Base-by-base conservation (phyloP, 2,329 filamentous ascomycete genomes). In the Drechslerella coelobrocha region DNA sequence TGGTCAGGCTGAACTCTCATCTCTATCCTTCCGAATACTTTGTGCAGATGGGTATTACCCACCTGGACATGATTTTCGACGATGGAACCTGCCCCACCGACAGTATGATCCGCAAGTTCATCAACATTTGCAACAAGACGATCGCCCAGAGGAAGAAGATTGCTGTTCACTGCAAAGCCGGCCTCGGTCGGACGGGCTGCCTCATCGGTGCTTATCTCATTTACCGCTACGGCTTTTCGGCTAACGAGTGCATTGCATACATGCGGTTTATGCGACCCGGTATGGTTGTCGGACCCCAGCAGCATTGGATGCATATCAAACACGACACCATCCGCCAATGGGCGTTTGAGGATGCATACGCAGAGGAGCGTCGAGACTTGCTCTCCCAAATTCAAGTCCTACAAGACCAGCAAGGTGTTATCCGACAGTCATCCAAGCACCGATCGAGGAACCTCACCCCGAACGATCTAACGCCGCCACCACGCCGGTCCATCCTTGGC, bases 241-340 rank as follows among this genome's bases (percentile, higher is more conserved):
- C 94, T 74, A 96, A 97, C 77, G 93, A 97, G 81, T 87, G 96
- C 76, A 97, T 97, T 78, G 90, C 92, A 2, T 99, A 92, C 80
- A 97, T 99, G 93, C 88, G 93, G 72, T 99, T 99, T 81, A 97
- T 97, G 93, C 86, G 93, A 66, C 94, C 94, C 0, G 94, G 94
- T 57, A 99, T 99, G 94, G 94, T 99, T 5, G 94, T 99, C 57
- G 94, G 94, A 0, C 94, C 94, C 39, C 94, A 99, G 78, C 94
- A 99, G 81, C 94, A 99, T 81, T 99, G 94, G 94, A 85, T 99
- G 60, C 94, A 99, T 78, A 85, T 99, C 73, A 97, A 99, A 81
- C 94, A 99, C 80, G 90, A 90, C 34, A 88, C 90, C 34, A 99
- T 99, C 86, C 87, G 94, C n/a, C 92, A 97, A 80, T 99, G 94